Conservation (phyloP, 345 rosid genomes). For the Draba incana region DNA sequence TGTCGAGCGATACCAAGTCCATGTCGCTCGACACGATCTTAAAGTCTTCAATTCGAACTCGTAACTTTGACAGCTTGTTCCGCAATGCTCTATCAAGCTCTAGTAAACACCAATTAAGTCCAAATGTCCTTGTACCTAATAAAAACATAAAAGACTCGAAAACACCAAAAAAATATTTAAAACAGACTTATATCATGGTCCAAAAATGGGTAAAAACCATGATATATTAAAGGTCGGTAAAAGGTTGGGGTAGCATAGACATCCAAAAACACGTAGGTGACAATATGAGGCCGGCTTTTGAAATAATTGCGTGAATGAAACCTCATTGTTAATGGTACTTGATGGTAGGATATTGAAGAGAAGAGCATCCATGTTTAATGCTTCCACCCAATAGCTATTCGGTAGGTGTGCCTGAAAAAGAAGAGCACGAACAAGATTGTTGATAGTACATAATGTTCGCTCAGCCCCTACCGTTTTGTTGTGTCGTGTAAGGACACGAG, state of each 20-base stretch:
- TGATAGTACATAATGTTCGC: background rate
- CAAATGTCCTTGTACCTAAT: too few species aligned
- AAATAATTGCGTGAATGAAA: background rate
- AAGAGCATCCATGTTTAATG: background rate
- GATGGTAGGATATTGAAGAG: background rate
- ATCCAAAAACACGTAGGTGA: background rate
- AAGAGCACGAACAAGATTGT: background rate
- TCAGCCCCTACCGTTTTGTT: background rate
- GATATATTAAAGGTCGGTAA: too few species aligned
- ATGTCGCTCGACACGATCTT: too few species aligned
- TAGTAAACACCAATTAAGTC: too few species aligned
- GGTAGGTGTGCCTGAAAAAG: background rate
- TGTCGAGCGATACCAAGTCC: too few species aligned
- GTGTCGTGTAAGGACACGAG: background rate
- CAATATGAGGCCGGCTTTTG: background rate
- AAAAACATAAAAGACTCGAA: too few species aligned
- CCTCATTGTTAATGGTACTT: fast-evolving
- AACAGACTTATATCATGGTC: too few species aligned
- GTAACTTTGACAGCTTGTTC: too few species aligned
- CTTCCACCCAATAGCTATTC: background rate
- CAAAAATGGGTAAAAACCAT: too few species aligned
- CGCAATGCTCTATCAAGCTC: too few species aligned
- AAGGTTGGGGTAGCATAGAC: background rate
- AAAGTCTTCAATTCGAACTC: too few species aligned
- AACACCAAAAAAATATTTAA: too few species aligned